These are phyloP conservation scores for Apiotrichum sp. DNA, from an alignment of 1,284 basidiomycete genomes.

Conservation along the genomic window DNA sequence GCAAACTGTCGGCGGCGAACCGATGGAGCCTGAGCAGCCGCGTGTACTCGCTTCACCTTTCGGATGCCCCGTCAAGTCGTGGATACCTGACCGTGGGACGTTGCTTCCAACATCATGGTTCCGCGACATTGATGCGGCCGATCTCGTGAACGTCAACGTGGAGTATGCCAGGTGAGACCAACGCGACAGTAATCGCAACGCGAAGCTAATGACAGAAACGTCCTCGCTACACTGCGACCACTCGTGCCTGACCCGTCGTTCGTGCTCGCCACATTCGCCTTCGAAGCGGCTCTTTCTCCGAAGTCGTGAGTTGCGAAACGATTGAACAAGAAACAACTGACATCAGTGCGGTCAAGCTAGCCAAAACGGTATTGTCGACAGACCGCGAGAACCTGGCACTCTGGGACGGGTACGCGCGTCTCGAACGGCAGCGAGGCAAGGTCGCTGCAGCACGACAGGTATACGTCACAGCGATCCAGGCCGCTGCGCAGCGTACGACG, in stretches of 20 bases:
- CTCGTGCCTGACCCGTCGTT: slow-evolving; percentile 42
- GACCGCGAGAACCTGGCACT: slow-evolving; percentile 61
- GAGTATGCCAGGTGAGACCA: slow-evolving; percentile 29
- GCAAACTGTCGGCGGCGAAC: slow-evolving; percentile 43
- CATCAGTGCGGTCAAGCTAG: slow-evolving; percentile 53
- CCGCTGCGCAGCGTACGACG: slow-evolving; percentile 20
- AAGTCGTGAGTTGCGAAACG: slow-evolving; percentile 25
- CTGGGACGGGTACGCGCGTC: slow-evolving; percentile 75
- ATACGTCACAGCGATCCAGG: slow-evolving; percentile 58
- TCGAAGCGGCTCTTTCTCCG: slow-evolving; percentile 34
- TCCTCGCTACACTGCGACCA: slow-evolving; percentile 25
- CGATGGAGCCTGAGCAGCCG: slow-evolving; percentile 42
- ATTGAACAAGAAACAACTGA: not conserved
- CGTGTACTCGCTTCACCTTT: slow-evolving; percentile 23
- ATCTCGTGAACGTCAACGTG: slow-evolving; percentile 33
- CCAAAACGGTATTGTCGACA: slow-evolving; percentile 61
- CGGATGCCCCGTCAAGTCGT: slow-evolving; percentile 32
- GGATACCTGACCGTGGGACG: slow-evolving; percentile 23
- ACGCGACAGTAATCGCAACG: not conserved
- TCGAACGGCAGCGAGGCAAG: slow-evolving; percentile 68
- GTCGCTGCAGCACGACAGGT: slow-evolving; percentile 71
- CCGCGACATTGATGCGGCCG: slow-evolving; percentile 27
- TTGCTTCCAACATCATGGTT: slow-evolving; percentile 41
- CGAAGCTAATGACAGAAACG: slow-evolving; percentile 21
- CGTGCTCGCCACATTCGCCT: slow-evolving; percentile 41